Evolutionary conservation across 805 yeast species (phyloP).

Genomic region (Yarrowia divulgata): DNA sequence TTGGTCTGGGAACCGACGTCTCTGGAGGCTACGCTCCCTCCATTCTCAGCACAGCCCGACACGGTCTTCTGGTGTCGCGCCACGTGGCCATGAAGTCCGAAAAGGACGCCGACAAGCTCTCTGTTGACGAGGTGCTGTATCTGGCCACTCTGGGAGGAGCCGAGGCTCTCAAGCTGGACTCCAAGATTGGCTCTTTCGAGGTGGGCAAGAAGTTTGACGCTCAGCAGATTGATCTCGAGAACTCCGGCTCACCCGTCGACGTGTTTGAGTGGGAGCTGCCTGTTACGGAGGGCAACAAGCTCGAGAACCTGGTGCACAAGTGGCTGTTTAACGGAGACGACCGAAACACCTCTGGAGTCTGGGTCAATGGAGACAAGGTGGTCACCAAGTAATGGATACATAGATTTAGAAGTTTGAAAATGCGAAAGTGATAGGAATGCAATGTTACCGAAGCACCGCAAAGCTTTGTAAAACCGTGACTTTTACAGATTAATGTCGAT

Average conservation of each 20-base stretch:
- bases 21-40: slow-evolving; percentile 79
- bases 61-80: slow-evolving; percentile 74
- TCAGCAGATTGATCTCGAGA: slow-evolving; percentile 71
- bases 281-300: slow-evolving; percentile 42
- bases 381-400: slow-evolving; percentile 13
- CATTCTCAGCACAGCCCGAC: slow-evolving; percentile 69
- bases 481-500: no score
- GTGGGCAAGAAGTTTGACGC: slow-evolving; percentile 85
- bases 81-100: slow-evolving; percentile 67
- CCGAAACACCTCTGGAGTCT: slow-evolving; percentile 79
- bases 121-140: slow-evolving; percentile 74
- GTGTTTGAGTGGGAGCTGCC: slow-evolving; percentile 73
- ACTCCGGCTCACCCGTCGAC: slow-evolving; percentile 68
- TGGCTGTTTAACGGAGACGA: slow-evolving; percentile 97
- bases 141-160: slow-evolving; percentile 95
- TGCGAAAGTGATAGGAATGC: no score
- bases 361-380: slow-evolving; percentile 79
- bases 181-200: slow-evolving; percentile 70
- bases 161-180: slow-evolving; percentile 64
- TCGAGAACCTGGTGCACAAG: slow-evolving; percentile 63
- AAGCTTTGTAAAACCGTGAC: no score
- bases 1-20: slow-evolving; percentile 81
- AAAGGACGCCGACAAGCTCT: slow-evolving; percentile 58
- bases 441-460: no score
- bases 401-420: not conserved